phyloP scores from a whole-genome alignment of 306 rosid species.

The Hylodesmum podocarpum region DNA sequence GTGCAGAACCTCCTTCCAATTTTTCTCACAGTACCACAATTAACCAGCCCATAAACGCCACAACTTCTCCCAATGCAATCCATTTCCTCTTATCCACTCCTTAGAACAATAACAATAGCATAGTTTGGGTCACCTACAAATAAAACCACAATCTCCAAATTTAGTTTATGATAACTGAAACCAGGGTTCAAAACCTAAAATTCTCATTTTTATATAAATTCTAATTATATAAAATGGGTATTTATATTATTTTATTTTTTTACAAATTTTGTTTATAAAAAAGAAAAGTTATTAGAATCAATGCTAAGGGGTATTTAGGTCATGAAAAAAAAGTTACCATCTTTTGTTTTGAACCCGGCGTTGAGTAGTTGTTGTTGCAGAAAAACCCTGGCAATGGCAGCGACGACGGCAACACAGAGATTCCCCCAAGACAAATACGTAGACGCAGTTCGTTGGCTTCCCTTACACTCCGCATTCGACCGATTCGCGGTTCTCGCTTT shows the following conservation, averaged over 20 bases:
- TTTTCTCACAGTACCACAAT: slow-evolving; percentile 30
- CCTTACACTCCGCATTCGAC: slow-evolving; percentile 57
- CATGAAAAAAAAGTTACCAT: background rate
- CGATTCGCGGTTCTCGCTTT: slow-evolving; percentile 67
- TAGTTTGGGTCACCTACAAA: background rate
- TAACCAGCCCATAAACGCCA: slow-evolving; percentile 25
- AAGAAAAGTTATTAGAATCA: background rate
- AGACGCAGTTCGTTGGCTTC: slow-evolving; percentile 89
- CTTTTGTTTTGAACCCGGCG: background rate
- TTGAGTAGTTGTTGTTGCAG: background rate
- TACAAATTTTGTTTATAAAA: too few species aligned
- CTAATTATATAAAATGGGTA: too few species aligned
- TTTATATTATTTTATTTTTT: too few species aligned
- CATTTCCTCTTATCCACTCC: slow-evolving; percentile 34
- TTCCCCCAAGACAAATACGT: slow-evolving; percentile 69
- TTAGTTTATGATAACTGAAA: background rate
- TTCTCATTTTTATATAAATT: too few species aligned
- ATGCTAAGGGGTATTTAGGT: slow-evolving; percentile 14
- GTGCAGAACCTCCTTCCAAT: slow-evolving; percentile 31
- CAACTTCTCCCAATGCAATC: slow-evolving; percentile 32
- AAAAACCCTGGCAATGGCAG: slow-evolving; percentile 54
- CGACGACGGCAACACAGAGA: slow-evolving; percentile 45
- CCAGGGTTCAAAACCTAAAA: too few species aligned
- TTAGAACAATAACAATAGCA: background rate
- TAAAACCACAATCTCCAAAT: slow-evolving; percentile 4